Percentiles rank a stretch among this genome's conserved stretches.
Evolutionary conservation across 306 rosid species (phyloP).

Genomic region (Sechiopsis laciniata): DNA sequence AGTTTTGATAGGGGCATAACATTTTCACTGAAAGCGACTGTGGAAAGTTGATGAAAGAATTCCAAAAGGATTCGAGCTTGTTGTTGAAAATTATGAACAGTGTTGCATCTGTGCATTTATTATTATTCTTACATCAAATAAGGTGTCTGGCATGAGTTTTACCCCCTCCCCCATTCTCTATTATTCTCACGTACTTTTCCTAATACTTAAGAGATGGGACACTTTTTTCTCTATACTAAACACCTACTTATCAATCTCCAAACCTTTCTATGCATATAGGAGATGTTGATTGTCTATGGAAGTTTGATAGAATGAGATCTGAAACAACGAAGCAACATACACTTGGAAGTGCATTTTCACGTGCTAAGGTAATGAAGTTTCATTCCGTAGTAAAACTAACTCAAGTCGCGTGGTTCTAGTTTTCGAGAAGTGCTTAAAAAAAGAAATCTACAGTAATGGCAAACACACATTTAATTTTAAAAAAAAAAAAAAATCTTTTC

Average conservation of each 20-base stretch:
- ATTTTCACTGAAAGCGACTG: background rate
- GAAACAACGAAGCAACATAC: conserved; percentile 61
- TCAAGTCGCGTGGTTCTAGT: background rate
- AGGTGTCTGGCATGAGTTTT: no score
- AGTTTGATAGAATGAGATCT: conserved; percentile 66
- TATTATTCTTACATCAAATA: no score
- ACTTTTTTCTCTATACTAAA: background rate
- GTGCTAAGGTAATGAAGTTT: conserved; percentile 59
- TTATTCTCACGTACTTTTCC: no score
- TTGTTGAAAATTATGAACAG: background rate
- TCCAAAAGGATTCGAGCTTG: background rate
- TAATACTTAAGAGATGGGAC: background rate
- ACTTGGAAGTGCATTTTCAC: conserved; percentile 59
- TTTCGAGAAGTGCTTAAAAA: background rate
- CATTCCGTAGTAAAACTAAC: background rate
- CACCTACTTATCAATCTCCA: conserved; percentile 26
- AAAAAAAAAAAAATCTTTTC: background rate
- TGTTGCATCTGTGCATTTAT: no score
- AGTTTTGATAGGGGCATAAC: background rate
- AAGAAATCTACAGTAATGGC: background rate
- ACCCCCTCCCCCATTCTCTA: no score
- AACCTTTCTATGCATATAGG: conserved; percentile 40
- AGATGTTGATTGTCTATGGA: conserved; percentile 59
- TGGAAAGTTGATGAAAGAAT: background rate
- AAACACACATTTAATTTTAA: background rate